Percentiles rank a stretch among this genome's conserved stretches.
phyloP scores from a whole-genome alignment of 441 rosid species.

The Pelargonium cotyledonis region DNA sequence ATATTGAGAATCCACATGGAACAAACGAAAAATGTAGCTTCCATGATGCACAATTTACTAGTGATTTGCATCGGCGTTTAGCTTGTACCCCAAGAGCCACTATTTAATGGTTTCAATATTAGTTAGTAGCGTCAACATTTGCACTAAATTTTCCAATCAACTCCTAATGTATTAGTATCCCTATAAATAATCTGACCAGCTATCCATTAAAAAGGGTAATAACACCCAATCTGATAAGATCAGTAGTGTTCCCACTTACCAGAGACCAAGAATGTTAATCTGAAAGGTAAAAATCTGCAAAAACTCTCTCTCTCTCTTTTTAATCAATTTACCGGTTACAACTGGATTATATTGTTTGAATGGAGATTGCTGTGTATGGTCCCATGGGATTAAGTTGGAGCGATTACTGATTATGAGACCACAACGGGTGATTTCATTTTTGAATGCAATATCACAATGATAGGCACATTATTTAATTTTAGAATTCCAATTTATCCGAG shows the following conservation, averaged over 20 bases:
- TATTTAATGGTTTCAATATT: too few relatives aligned
- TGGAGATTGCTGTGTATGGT: neutral
- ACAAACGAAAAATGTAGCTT: slow-evolving; percentile 15
- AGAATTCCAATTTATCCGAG: slow-evolving; percentile 38
- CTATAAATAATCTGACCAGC: too few relatives aligned
- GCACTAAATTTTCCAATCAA: neutral
- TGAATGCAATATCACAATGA: neutral
- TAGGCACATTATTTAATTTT: slow-evolving; percentile 22
- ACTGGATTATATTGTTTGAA: neutral
- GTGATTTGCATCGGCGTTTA: neutral
- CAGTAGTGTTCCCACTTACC: too few relatives aligned
- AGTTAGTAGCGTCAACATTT: neutral
- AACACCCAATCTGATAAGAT: too few relatives aligned
- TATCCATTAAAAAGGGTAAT: too few relatives aligned
- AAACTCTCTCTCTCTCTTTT: too few relatives aligned
- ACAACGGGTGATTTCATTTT: neutral
- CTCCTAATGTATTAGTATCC: neutral
- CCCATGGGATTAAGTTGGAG: neutral
- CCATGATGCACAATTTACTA: neutral
- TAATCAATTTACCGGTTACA: too few relatives aligned
- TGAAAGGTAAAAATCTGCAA: neutral
- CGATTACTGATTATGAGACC: neutral
- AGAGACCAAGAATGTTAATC: neutral
- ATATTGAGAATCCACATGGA: slow-evolving; percentile 2
- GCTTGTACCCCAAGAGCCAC: neutral